These are phyloP conservation scores for Vanilla planifolia DNA, from an alignment of 106 monocot genomes.

Conservation along the genomic window DNA sequence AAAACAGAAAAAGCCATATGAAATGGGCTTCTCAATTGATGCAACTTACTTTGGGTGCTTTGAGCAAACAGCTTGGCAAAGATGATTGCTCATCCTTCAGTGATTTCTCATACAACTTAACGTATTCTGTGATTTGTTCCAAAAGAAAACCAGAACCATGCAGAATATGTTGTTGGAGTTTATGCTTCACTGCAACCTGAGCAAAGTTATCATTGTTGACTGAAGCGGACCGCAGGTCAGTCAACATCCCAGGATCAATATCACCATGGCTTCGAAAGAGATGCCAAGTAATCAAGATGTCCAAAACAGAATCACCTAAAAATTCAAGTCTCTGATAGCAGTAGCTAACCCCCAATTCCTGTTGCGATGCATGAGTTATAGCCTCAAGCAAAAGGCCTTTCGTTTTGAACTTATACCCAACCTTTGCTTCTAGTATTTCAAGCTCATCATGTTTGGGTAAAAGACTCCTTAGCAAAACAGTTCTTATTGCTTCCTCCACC, in stretches of 20 bases:
- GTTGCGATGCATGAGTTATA: slow-evolving; percentile 66
- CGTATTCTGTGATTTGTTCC: slow-evolving; percentile 66
- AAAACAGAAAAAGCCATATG: neutral
- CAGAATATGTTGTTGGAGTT: slow-evolving; percentile 68
- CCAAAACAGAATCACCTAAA: slow-evolving; percentile 80
- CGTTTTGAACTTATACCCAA: slow-evolving; percentile 47
- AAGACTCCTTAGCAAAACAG: slow-evolving; percentile 28
- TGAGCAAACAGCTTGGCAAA: slow-evolving; percentile 13
- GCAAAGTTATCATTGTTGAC: slow-evolving; percentile 94
- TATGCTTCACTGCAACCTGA: slow-evolving; percentile 63
- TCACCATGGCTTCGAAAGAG: slow-evolving; percentile 50
- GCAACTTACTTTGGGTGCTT: slow-evolving; percentile 64
- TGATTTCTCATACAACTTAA: slow-evolving; percentile 21
- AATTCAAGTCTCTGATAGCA: slow-evolving; percentile 96
- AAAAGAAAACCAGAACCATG: slow-evolving; percentile 62
- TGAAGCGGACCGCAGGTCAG: slow-evolving; percentile 75
- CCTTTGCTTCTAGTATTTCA: slow-evolving; percentile 57
- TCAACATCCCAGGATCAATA: slow-evolving; percentile 81
- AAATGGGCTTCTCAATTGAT: neutral
- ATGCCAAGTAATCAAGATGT: slow-evolving; percentile 73
- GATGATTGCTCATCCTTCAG: slow-evolving; percentile 9
- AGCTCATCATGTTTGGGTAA: slow-evolving; percentile 41
- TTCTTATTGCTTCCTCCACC: slow-evolving; percentile 39
- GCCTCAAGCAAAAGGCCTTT: slow-evolving; percentile 89
- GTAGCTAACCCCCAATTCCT: slow-evolving; percentile 31